Base-by-base conservation (phyloP, 495 filamentous ascomycete species). In the Penicillium canescens region DNA sequence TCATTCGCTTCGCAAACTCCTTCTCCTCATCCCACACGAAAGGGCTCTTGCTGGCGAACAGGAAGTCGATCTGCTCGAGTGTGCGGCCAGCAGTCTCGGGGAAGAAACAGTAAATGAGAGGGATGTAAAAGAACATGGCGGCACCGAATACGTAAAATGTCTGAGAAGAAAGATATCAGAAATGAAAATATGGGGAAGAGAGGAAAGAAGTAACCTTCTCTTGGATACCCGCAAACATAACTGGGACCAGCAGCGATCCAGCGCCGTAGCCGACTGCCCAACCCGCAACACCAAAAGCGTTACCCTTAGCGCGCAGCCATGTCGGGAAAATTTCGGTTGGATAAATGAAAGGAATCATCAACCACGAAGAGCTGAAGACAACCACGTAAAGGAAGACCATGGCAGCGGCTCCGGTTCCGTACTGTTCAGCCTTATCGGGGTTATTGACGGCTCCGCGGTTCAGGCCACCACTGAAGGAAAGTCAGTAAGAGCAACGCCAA, bases 321-420 rank as follows among this genome's bases (percentile, higher is more conserved):
- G 81, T 61, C 2, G 81, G 81, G 58, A 84, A 82, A 26, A 84
- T 83, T 56, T 83, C 80, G 78, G 78, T 24, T 6, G 23, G 23
- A 24, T 24, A 24, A 24, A 24, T 24, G 23, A 24, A 24, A 24
- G 23, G 23, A 1, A 82, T 76, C 0, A 79, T 83, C 7, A 84
- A 63, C 81, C 81, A 84, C 1, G 81, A 82, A 78, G 55, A 42
- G 26, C 55, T 42, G 26, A 57, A 57, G 9, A 82, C 65, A 31
- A 68, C 68, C 11, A 77, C 81, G 66, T 78, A 84, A 8, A 85
- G 66, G 63, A 78, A 83, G 35, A 82, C 75, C 51, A 85, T 77
- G 20, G 72, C 68, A 0, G 74, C 72, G 3, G 78, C 78, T 2
- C 75, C 80, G 3, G 67, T 73, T 12, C 80, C 81, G 41, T 67